Evolutionary conservation across 208 protist species (phyloP).

Genomic region (Trypanosoma cruzi): DNA sequence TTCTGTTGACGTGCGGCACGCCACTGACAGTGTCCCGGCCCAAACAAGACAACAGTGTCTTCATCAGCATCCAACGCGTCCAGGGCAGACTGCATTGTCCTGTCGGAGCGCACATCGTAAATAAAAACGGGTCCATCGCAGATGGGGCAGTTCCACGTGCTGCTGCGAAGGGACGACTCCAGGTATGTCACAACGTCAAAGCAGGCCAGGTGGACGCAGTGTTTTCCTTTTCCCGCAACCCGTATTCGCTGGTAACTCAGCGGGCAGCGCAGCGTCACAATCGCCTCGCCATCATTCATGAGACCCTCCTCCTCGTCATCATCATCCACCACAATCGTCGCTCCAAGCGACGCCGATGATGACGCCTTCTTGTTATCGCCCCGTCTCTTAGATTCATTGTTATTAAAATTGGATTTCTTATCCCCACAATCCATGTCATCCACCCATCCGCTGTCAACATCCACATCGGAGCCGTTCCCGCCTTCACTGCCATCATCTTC

Average conservation of each 20-base stretch:
- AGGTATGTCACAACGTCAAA: conserved; percentile 29
- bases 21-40: conserved; percentile 11
- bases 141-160: conserved; percentile 32
- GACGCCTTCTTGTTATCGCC: neutral
- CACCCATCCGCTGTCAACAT: conserved; percentile 29
- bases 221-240: conserved; percentile 11
- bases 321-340: neutral
- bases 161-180: conserved; percentile 9
- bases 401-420: neutral
- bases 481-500: neutral
- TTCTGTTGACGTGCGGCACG: neutral
- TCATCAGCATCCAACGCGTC: conserved; percentile 1
- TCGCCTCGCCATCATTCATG: conserved; percentile 13
- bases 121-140: conserved; percentile 29
- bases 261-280: conserved; percentile 26
- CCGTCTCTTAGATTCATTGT: neutral
- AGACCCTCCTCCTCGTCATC: neutral
- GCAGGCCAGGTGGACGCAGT: conserved; percentile 23
- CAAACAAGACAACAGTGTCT: conserved; percentile 18
- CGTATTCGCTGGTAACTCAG: conserved; percentile 27
- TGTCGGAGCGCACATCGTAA: conserved; percentile 11
- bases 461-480: conserved; percentile 9
- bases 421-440: neutral
- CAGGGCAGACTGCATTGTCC: conserved; percentile 16
- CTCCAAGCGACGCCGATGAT: neutral